Evolutionary conservation across 352 stramenopile species (phyloP).

Genomic region (Paralagenidium karlingii): DNA sequence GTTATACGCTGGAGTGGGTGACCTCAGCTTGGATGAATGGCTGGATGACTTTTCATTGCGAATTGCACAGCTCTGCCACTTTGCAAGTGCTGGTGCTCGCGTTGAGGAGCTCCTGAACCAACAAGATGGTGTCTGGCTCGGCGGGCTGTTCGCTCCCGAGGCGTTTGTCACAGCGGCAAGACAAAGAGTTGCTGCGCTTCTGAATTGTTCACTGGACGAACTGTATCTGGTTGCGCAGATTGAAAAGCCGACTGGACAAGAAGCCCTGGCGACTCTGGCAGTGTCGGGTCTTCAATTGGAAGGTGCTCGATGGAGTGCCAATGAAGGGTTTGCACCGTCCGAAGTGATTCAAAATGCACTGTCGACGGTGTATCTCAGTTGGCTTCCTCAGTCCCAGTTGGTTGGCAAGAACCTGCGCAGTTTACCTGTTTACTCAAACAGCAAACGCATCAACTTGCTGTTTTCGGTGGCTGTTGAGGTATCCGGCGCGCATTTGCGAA

Average conservation of each 20-base stretch:
- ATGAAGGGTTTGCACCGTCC: constrained; percentile 50
- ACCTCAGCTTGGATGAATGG: constrained; percentile 69
- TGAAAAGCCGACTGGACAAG: constrained; percentile 9
- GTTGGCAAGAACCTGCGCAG: constrained; percentile 13
- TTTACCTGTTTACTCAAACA: constrained; percentile 80
- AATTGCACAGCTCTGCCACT: constrained; percentile 55
- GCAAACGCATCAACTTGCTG: constrained; percentile 55
- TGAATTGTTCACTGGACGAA: constrained; percentile 81
- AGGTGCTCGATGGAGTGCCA: constrained; percentile 56
- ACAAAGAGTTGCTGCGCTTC: constrained; percentile 73
- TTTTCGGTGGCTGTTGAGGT: constrained; percentile 70
- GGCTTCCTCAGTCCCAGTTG: constrained; percentile 26
- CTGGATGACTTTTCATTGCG: constrained; percentile 70
- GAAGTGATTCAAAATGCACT: constrained; percentile 65
- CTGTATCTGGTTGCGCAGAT: constrained; percentile 73
- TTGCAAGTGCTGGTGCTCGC: too few species aligned
- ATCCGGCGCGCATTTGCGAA: constrained; percentile 29
- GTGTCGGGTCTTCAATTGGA: constrained; percentile 74
- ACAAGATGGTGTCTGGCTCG: constrained; percentile 69
- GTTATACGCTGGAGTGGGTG: constrained; percentile 39
- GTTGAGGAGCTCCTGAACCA: constrained; percentile 19
- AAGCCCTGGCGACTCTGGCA: constrained; percentile 25
- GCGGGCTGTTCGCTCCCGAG: constrained; percentile 88
- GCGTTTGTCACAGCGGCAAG: constrained; percentile 87
- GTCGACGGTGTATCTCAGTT: constrained; percentile 56